A percentile compares a stretch with the other conserved stretches of the same genome.
phyloP scores from a whole-genome alignment of 1,284 basidiomycete species.

The Leucoagaricus sp. region DNA sequence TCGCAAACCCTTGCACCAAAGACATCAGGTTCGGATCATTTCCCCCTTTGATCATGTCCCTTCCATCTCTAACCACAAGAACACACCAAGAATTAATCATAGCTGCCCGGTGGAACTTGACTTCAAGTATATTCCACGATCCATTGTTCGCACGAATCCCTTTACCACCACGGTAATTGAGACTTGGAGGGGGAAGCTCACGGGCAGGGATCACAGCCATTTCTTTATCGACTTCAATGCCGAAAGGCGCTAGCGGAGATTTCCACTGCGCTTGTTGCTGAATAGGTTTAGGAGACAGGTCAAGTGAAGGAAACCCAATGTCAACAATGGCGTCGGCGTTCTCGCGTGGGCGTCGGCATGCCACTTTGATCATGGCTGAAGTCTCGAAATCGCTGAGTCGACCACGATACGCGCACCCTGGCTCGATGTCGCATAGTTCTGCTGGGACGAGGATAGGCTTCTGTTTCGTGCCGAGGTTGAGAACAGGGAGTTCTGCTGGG shows the following conservation, averaged over 20 bases:
- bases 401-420: conserved; percentile 53
- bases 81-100: conserved; percentile 57
- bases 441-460: conserved; percentile 55
- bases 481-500: conserved; percentile 54
- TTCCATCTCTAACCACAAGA: conserved; percentile 54
- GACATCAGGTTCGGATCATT: conserved; percentile 39
- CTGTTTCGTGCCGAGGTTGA: conserved; percentile 52
- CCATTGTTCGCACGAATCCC: conserved; percentile 48
- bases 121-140: conserved; percentile 72
- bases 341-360: conserved; percentile 55
- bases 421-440: conserved; percentile 65
- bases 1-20: conserved; percentile 50
- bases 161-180: conserved; percentile 53
- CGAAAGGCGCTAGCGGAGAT: conserved; percentile 49
- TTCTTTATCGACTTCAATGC: conserved; percentile 49
- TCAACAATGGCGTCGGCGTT: conserved; percentile 59
- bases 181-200: conserved; percentile 55
- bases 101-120: conserved; percentile 60
- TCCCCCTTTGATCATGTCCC: conserved; percentile 37
- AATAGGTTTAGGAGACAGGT: conserved; percentile 40
- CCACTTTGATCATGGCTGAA: conserved; percentile 57
- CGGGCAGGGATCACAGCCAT: conserved; percentile 67
- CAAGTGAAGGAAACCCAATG: conserved; percentile 56
- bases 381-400: conserved; percentile 55
- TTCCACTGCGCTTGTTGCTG: conserved; percentile 10